phyloP scores from a whole-genome alignment of 106 monocot species.

The Triglochin maritima region DNA sequence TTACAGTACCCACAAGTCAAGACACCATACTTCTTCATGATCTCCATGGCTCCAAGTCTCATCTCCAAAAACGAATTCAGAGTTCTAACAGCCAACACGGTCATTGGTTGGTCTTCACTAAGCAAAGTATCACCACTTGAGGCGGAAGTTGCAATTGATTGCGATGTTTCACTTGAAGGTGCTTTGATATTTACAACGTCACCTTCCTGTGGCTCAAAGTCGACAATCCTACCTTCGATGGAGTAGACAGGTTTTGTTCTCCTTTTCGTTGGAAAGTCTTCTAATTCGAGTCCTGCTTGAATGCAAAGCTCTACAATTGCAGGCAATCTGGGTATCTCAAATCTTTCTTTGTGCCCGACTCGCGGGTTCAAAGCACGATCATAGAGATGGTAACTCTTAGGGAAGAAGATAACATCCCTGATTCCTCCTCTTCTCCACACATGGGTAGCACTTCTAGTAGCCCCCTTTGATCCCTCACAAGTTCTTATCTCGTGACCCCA shows the following conservation, averaged over 20 bases:
- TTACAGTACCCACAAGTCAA: conserved; percentile 75
- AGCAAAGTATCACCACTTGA: neutral
- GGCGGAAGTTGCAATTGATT: neutral
- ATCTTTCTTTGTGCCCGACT: conserved; percentile 59
- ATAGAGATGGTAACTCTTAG: conserved; percentile 65
- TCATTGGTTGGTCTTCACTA: conserved; percentile 16
- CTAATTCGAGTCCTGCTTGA: conserved; percentile 68
- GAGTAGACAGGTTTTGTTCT: conserved; percentile 59
- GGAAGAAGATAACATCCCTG: conserved; percentile 42
- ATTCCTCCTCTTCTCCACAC: conserved; percentile 51
- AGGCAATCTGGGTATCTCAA: conserved; percentile 37
- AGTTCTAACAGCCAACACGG: conserved; percentile 22
- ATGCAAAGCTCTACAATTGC: conserved; percentile 69
- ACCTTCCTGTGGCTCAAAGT: conserved; percentile 42
- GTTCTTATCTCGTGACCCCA: conserved; percentile 54
- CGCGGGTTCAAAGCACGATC: conserved; percentile 60
- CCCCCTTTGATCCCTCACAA: conserved; percentile 52
- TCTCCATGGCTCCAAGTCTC: conserved; percentile 34
- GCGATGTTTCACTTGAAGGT: neutral
- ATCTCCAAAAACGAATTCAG: conserved; percentile 49
- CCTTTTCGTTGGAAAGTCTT: conserved; percentile 47
- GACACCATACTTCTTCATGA: conserved; percentile 62
- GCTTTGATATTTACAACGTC: neutral
- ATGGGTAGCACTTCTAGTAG: conserved; percentile 46
- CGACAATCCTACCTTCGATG: conserved; percentile 65